Base-by-base conservation (phyloP, 2,329 filamentous ascomycete species). In the Fusarium mundagurra region DNA sequence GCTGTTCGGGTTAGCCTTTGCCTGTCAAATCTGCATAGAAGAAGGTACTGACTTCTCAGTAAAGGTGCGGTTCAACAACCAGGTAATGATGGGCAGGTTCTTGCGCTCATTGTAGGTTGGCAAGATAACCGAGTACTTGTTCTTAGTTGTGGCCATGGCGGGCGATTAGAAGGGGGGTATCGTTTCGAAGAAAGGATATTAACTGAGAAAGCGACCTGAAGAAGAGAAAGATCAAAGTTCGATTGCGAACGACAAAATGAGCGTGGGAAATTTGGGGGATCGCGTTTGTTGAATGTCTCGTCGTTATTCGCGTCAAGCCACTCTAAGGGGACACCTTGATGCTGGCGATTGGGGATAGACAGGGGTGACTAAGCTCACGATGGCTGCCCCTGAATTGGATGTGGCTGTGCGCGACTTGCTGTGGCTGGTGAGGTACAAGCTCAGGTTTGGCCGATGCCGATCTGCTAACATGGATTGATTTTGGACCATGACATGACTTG, bases 71-170 rank as follows among this genome's bases (percentile, higher is more conserved):
- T 97, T 94, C 77, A 99, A 89, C 83, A 99, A 87, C 94, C 95
- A 98, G 80, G 93, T 91, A 82, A 98, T 94, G 83, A 99, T 96
- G 80, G 96, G 96, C 77, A 99, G 91, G 86, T 99, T 99, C 84
- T 92, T 92, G 82, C 96, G 94, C 90, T 99, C 96, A 84, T 99
- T 98, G 91, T 98, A 99, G 72, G 96, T 99, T 66, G 96, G 96
- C 75, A 99, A 91, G 82, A 99, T 96, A 82, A 99, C 92, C 77
- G 96, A 98, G 89, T 98, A 99, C 86, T 96, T 97, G 88, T 96
- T 80, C 79, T 80, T 69, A 77, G 85, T 86, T 65, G 62, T 41
- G 33, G 87, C 86, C 88, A 90, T 90, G 78, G 76, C 76, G 75
- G 55, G 34, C 39, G 61, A 59, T 44, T 72, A 61, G 60, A 58